Evolutionary conservation across 139 green algal genomes (phyloP), one percentile per base, ranked within the genome.

Genomic region (Edaphochlamys debaryana): DNA sequence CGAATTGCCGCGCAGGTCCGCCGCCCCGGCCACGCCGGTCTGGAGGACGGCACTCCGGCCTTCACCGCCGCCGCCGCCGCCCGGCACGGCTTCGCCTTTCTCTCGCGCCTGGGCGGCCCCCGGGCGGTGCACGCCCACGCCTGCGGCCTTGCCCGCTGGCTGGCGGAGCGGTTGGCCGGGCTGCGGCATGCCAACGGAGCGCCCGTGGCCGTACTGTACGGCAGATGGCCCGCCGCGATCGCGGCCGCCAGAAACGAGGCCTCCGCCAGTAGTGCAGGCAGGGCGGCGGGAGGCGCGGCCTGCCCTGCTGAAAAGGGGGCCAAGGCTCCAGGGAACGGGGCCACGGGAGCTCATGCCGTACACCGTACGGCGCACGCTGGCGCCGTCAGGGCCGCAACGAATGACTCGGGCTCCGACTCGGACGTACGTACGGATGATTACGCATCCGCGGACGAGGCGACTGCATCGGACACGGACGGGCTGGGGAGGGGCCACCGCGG

Each of bases 1-100:
- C n/a, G n/a, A n/a, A n/a, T n/a, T n/a, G n/a, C n/a, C n/a, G n/a
- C n/a, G n/a, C n/a, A n/a, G n/a, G n/a, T 8, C 66, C 89, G 82
- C 77, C 82, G 90, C 1, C 60, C 66, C 3, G 94, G 90, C 20
- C 71, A 87, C 19, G 91, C 89, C 1, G 93, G 91, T 8, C 82
- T 97, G 81, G 96, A 99, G 79, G 94, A 98, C 76, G 96, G 96
- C 66, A 98, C 96, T 0, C 74, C 92, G 1, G 63, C 94, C 48
- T 98, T 97, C 86, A 94, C 96, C 25, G 76, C 82, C 37, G 77
- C 97, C 25, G 85, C 90, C 17, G 88, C 96, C 38, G 86, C 81
- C 3, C 78, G 69, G 32, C 86, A 90, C 79, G 86, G 92, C 41
- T 94, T 95, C 38, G 66, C 42, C 2, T 76, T 88, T 66, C 81